Conservation (phyloP, 108 stramenopile species). For the Skeletonema tropicum region DNA sequence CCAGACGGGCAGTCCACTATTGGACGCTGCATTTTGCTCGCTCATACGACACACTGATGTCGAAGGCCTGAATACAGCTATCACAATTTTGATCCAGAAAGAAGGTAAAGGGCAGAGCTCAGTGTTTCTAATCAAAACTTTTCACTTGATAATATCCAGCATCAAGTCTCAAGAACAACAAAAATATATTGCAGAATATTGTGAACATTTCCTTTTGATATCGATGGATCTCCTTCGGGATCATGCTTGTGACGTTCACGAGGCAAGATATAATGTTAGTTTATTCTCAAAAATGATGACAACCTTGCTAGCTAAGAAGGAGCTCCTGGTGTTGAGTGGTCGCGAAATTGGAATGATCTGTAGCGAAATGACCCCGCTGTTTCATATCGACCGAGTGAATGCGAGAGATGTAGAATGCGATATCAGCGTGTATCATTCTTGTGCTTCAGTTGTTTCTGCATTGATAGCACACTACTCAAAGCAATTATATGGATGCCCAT, state of each 20-base stretch:
- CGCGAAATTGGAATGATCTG: conserved; percentile 66
- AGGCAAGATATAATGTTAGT: conserved; percentile 5
- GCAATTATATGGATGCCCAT: conserved; percentile 71
- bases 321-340: conserved; percentile 57
- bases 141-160: conserved; percentile 34
- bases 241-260: background rate
- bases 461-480: conserved; percentile 77
- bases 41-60: conserved; percentile 24
- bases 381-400: conserved; percentile 13
- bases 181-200: conserved; percentile 20
- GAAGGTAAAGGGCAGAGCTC: background rate
- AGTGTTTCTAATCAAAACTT: conserved; percentile 30
- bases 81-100: background rate
- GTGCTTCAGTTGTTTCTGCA: conserved; percentile 54
- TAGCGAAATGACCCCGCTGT: conserved; percentile 45
- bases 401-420: conserved; percentile 16
- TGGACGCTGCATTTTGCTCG: conserved; percentile 49
- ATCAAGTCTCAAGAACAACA: conserved; percentile 37
- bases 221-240: conserved; percentile 30
- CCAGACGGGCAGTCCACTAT: conserved; percentile 6
- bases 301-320: conserved; percentile 55
- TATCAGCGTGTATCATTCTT: conserved; percentile 41
- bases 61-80: conserved; percentile 14
- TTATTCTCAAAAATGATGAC: conserved; percentile 40
- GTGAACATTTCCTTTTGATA: conserved; percentile 24